Evolutionary conservation across 148 eudicot genomes (phyloP).

Genomic region (Dianthus caryophyllus): DNA sequence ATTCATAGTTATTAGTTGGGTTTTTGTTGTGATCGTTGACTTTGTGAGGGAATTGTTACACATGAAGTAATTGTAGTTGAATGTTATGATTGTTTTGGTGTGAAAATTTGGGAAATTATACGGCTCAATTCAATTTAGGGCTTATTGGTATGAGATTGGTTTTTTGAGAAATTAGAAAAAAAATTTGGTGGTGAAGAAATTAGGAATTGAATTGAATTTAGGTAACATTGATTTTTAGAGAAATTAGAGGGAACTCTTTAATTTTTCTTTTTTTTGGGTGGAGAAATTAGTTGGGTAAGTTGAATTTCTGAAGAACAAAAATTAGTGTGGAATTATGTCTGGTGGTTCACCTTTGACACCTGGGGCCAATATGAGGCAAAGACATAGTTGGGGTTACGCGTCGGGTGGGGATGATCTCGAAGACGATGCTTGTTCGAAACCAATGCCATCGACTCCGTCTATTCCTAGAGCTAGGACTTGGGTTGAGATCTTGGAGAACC

Average conservation of each 20-base stretch:
- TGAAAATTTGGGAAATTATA: too few relatives aligned
- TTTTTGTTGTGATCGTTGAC: slow-evolving; percentile 21
- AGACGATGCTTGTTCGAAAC: slow-evolving; percentile 83
- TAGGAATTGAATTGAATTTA: too few relatives aligned
- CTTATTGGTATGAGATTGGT: slow-evolving; percentile 22
- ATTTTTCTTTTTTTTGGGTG: neutral
- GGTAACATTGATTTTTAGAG: too few relatives aligned
- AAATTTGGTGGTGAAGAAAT: too few relatives aligned
- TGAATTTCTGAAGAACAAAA: too few relatives aligned
- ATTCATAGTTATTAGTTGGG: slow-evolving; percentile 12
- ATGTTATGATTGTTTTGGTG: slow-evolving; percentile 10
- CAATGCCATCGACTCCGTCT: slow-evolving; percentile 30
- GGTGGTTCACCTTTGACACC: slow-evolving; percentile 59
- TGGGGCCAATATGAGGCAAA: slow-evolving; percentile 73
- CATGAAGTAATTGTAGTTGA: slow-evolving; percentile 18
- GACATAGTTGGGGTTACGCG: slow-evolving; percentile 83
- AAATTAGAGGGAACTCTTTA: too few relatives aligned
- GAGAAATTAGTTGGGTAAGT: slow-evolving; percentile 16
- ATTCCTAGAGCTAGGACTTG: slow-evolving; percentile 49
- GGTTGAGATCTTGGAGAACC: slow-evolving; percentile 71
- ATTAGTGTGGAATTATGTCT: slow-evolving; percentile 44
- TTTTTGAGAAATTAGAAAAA: slow-evolving; percentile 9
- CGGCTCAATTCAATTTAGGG: slow-evolving; percentile 16
- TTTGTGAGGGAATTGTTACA: slow-evolving; percentile 7
- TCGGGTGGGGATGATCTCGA: slow-evolving; percentile 84